These are phyloP conservation scores for Eremochloa ophiuroides DNA, from an alignment of 176 grass and related monocot species.

Conservation along the genomic window DNA sequence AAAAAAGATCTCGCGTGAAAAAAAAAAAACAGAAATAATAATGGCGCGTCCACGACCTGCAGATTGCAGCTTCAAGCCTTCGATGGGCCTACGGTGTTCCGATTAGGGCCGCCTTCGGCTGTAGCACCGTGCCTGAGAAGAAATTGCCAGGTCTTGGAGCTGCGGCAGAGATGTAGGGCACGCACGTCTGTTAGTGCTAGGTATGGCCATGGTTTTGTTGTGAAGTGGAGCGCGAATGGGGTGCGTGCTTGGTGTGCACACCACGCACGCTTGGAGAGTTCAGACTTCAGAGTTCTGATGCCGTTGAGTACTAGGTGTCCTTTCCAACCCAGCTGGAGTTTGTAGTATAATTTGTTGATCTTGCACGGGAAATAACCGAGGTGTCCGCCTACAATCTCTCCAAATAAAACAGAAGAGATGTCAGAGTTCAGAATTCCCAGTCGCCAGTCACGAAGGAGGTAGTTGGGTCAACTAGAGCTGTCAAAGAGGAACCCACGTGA, in stretches of 20 bases:
- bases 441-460: background rate
- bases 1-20: background rate
- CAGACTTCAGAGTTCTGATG: no score
- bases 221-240: background rate
- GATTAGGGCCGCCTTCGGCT: no score
- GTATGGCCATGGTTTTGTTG: background rate
- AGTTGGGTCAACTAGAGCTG: background rate
- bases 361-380: background rate
- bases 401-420: background rate
- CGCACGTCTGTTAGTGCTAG: background rate
- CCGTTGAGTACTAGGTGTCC: background rate
- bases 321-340: background rate
- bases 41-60: background rate
- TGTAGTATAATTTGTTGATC: background rate
- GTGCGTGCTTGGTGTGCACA: background rate
- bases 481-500: background rate
- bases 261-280: background rate
- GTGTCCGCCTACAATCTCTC: background rate
- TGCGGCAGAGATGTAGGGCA: background rate
- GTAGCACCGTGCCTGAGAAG: background rate
- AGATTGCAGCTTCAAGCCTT: background rate
- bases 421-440: background rate
- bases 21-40: background rate
- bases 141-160: background rate
- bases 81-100: background rate